Conservation (phyloP, 352 stramenopile species). For the Globisporangium barbulae region DNA sequence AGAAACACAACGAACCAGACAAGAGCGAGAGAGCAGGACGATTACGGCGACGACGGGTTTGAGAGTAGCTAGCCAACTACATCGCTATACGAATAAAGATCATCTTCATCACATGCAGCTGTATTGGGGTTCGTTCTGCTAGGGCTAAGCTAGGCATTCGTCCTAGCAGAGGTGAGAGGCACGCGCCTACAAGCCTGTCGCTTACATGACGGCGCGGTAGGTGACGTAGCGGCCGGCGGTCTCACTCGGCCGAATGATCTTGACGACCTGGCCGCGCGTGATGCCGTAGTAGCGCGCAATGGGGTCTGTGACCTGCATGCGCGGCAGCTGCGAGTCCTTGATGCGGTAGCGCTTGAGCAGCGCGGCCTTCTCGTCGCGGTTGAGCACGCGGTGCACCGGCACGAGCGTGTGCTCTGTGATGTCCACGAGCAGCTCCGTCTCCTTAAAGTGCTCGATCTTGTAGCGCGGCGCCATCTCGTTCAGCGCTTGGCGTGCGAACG, state of each 20-base stretch:
- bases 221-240: constrained; percentile 99
- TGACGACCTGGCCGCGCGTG: constrained; percentile 97
- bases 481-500: constrained; percentile 96
- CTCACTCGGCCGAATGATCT: constrained; percentile 99
- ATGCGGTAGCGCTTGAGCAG: constrained; percentile 99
- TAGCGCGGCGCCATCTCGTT: constrained; percentile 92
- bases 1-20: constrained; percentile 8
- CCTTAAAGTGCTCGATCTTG: constrained; percentile 98
- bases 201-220: constrained; percentile 98
- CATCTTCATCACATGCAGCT: constrained; percentile 9
- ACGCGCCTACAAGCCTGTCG: no score
- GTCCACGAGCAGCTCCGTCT: constrained; percentile 99
- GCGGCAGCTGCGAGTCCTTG: constrained; percentile 98
- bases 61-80: constrained; percentile 37
- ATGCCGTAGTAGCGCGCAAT: constrained; percentile 98
- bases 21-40: constrained; percentile 13
- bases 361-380: constrained; percentile 95
- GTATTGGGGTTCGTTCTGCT: constrained; percentile 3
- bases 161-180: no score
- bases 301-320: constrained; percentile 99
- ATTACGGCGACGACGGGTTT: constrained; percentile 60
- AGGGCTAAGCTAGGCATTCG: no score
- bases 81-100: not conserved
- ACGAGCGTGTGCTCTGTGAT: constrained; percentile 99
- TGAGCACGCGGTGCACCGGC: constrained; percentile 97